Evolutionary conservation across 331 rosid species (phyloP).

Genomic region (Prunus yedoensis): DNA sequence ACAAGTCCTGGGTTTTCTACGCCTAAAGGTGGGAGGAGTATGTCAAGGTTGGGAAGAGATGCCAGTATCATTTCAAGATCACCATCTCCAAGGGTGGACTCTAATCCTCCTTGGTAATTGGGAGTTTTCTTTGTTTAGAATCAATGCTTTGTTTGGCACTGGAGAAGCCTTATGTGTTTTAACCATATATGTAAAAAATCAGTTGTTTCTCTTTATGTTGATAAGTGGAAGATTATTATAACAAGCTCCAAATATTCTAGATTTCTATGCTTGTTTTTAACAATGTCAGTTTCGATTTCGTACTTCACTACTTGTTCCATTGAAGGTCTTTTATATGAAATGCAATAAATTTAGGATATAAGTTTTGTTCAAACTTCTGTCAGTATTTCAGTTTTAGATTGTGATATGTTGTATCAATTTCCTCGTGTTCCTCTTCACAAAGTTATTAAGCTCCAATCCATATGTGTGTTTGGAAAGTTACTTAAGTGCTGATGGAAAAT

Average conservation of each 20-base stretch:
- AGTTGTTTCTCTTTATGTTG: not conserved
- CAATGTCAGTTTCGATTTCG: not conserved
- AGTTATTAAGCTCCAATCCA: not conserved
- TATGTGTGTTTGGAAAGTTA: not conserved
- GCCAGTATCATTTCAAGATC: slow-evolving; percentile 70
- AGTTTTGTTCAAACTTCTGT: not conserved
- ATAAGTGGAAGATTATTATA: not conserved
- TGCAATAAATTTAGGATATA: not conserved
- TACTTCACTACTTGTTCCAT: slow-evolving; percentile 4
- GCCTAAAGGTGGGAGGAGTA: slow-evolving; percentile 76
- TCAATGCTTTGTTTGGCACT: slow-evolving; percentile 19
- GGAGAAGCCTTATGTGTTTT: not conserved
- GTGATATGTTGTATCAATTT: not conserved
- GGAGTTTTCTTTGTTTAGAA: slow-evolving; percentile 13
- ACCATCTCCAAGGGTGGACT: slow-evolving; percentile 78
- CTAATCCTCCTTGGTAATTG: slow-evolving; percentile 78
- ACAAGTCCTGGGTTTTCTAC: slow-evolving; percentile 70
- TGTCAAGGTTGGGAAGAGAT: slow-evolving; percentile 76
- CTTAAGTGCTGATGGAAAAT: not conserved
- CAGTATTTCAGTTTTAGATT: not conserved
- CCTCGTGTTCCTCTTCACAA: not conserved
- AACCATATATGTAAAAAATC: slow-evolving; percentile 14
- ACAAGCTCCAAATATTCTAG: not conserved
- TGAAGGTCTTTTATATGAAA: not conserved
- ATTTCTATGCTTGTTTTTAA: not conserved